A percentile compares a stretch with the other conserved stretches of the same genome.
These are phyloP conservation scores for Yamagishiella unicocca DNA, from an alignment of 139 green algal genomes.

Conservation along the genomic window DNA sequence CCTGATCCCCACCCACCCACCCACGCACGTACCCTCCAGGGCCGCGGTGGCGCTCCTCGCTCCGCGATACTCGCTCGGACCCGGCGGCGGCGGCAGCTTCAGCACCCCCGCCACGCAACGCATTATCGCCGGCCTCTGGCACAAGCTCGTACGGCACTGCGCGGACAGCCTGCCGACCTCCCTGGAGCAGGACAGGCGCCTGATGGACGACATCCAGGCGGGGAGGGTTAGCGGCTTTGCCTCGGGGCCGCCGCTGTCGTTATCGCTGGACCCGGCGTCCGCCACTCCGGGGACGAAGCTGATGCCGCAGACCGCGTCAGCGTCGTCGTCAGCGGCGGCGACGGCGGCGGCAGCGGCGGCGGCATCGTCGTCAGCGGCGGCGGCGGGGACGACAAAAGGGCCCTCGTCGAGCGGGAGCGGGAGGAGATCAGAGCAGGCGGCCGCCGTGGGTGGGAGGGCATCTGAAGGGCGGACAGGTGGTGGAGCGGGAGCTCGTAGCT, in stretches of 20 bases:
- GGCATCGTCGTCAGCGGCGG: too few relatives aligned
- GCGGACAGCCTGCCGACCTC: conserved; percentile 14
- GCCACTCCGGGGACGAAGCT: not conserved
- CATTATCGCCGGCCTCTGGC: conserved; percentile 32
- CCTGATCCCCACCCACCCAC: too few relatives aligned
- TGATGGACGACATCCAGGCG: not conserved
- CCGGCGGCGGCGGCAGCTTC: not conserved
- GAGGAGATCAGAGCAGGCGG: too few relatives aligned
- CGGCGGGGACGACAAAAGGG: too few relatives aligned
- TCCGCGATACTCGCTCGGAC: too few relatives aligned
- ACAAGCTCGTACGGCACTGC: conserved; percentile 40
- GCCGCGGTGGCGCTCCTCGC: conserved; percentile 11
- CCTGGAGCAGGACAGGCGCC: not conserved
- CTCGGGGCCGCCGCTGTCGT: not conserved
- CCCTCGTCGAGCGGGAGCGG: too few relatives aligned
- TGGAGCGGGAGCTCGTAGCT: too few relatives aligned
- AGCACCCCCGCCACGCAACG: conserved; percentile 40
- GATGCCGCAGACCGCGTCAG: not conserved
- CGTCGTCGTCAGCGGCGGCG: too few relatives aligned
- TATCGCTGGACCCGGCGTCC: not conserved
- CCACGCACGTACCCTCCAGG: not conserved
- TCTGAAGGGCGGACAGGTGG: too few relatives aligned
- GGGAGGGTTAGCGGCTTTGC: not conserved
- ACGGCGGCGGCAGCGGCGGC: not conserved
- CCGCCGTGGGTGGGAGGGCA: too few relatives aligned